Percentiles rank a stretch among this genome's conserved stretches.
Conservation (phyloP, 192 early-diverging fungal genomes). For the Cetraspora pellucida region DNA sequence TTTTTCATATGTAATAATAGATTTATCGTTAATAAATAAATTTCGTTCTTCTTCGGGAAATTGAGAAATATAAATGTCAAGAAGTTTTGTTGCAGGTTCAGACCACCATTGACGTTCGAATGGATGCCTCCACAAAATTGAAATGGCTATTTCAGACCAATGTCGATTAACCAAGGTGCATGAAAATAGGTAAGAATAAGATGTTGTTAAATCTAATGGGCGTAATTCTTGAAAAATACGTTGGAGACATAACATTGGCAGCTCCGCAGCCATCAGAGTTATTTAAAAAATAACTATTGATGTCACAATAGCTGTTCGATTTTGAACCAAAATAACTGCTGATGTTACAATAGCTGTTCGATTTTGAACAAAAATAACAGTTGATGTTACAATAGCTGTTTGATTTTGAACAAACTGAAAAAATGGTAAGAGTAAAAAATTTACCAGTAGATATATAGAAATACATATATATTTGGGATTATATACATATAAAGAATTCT, state of each 20-base stretch:
- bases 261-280: not conserved
- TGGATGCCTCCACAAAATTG: conserved; percentile 12
- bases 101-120: not conserved
- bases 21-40: not conserved
- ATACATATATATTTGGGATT: no score
- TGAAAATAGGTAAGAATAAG: not conserved
- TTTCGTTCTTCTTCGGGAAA: not conserved
- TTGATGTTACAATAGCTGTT: no score
- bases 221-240: no score
- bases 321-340: not conserved
- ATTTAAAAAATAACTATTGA: not conserved
- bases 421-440: no score
- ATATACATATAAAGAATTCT: no score
- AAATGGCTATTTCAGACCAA: not conserved
- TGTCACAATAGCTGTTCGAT: no score
- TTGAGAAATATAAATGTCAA: not conserved
- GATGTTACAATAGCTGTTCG: no score
- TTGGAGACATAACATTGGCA: no score
- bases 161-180: not conserved
- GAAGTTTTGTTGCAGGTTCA: not conserved
- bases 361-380: not conserved
- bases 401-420: no score
- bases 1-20: not conserved
- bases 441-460: no score
- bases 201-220: no score